phyloP scores from a whole-genome alignment of 2,329 filamentous ascomycete genomes.

The Colletotrichum sp. region DNA sequence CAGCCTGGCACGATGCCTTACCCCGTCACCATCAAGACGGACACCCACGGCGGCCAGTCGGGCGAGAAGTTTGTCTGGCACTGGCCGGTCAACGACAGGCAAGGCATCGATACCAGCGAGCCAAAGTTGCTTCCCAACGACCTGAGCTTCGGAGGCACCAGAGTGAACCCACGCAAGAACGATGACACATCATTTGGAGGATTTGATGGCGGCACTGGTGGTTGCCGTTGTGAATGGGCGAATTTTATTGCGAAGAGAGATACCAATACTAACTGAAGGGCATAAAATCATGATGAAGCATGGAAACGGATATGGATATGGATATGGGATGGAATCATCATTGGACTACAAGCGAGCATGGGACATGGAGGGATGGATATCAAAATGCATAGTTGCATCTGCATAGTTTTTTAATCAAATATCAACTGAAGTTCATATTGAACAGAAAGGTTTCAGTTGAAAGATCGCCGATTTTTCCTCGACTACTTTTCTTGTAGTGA shows the following conservation, averaged over 20 bases:
- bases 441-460: background rate
- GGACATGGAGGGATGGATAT: background rate
- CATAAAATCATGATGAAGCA: background rate
- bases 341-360: background rate
- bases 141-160: slow-evolving; percentile 53
- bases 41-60: slow-evolving; percentile 66
- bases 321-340: background rate
- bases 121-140: slow-evolving; percentile 53
- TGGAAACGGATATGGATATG: background rate
- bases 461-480: background rate
- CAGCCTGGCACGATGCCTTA: slow-evolving; percentile 68
- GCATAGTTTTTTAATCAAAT: background rate
- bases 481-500: background rate
- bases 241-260: slow-evolving; percentile 48
- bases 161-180: slow-evolving; percentile 56
- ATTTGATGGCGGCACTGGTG: slow-evolving; percentile 67
- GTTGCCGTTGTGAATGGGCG: slow-evolving; percentile 66
- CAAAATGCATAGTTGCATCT: slow-evolving; percentile 2
- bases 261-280: background rate
- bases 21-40: slow-evolving; percentile 64
- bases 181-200: slow-evolving; percentile 58
- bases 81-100: slow-evolving; percentile 53
- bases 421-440: background rate
- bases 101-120: slow-evolving; percentile 48
- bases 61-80: slow-evolving; percentile 59